Base-by-base conservation (phyloP, 139 green algal genomes). In the Asterochloris erici region DNA sequence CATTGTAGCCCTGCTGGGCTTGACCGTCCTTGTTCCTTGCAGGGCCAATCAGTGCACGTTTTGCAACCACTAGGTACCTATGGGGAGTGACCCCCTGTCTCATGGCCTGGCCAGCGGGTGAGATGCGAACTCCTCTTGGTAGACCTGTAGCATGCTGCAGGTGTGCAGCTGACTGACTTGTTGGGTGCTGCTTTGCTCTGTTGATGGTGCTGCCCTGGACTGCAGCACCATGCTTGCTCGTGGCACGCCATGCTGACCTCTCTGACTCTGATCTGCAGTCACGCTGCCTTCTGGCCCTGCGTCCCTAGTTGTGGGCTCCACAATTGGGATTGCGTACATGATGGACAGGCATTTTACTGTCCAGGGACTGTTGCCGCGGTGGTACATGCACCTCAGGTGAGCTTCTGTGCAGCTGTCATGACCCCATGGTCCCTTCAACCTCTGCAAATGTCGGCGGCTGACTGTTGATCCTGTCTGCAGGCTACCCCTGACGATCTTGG, bases 51-150 rank as follows among this genome's bases (percentile, higher is more conserved):
- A 74, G 81, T 68, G 14, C n/a, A 27, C 47, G 83, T 76, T 73
- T 62, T 81, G 77, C 74, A 66, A 12, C 79, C 21, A 78, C 90
- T 74, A 85, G 94, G 23, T 98, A 95, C 81, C 61, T 93, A 16
- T 98, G 93, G 92, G 91, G 89, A 27, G 93, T 98, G 14, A 85
- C 92, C 27, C 95, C 95, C 17, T 93, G 88, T 64, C 85, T 98
- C n/a, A 84, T 91, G 54, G 95, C 90, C 6, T 98, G 93, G 91
- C 91, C 93, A 26, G 38, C 38, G 6, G 38, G 38, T 54, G 38
- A 54, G 38, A 10, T 54, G 38, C 38, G 38, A 2, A 54, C 6
- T 54, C 38, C 2, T 54, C 6, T 6, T 54, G 38, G 38, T 10
- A 54, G 38, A 6, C 38, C 6, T 6, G 6, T 10, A 54, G 38